Evolutionary conservation across 306 rosid species (phyloP), one percentile per base, ranked within the genome.

Genomic region (Rosa multiflora): DNA sequence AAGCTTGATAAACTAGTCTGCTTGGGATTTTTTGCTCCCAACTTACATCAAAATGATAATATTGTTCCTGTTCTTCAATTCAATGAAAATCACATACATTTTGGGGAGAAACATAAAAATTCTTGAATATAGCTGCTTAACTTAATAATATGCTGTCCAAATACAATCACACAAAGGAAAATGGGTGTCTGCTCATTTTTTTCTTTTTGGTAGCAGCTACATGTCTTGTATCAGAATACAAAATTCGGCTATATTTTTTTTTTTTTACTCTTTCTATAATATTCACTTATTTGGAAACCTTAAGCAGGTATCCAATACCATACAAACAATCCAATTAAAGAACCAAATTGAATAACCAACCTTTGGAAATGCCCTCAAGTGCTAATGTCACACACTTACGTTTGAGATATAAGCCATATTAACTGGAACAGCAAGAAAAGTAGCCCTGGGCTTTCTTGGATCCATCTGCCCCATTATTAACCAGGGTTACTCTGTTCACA

Each of bases 401-500:
- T 51, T 11, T 67, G 72, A 77, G 74, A 76, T 21, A 26, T 18
- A 63, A 79, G 40, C 21, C 29, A 49, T 11, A 64, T 90, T 88
- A 93, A 86, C 91, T 83, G 40, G 98, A 90, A 85, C 98, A 94
- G 88, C 98, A 94, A 70, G 97, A 89, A 67, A 84, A 89, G 67
- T 82, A 85, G 82, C 74, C 73, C 61, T 82, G 83, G 32, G 49
- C 76, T 86, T 89, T 86, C 87, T 94, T 94, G 4, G 96, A 84
- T 62, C 90, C 78, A 1, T 79, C 58, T 20, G 84, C 75, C 32
- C 92, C 93, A 58, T 90, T 75, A 55, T 89, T 86, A 46, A 92
- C 97, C 13, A 94, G 98, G 86, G 93, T 92, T 43, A 92, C 98
- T 84, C 97, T 83, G 89, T 94, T 86, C 40, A 92, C 93, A 3